Conservation (phyloP, 306 rosid genomes). For the Neltuma alba region DNA sequence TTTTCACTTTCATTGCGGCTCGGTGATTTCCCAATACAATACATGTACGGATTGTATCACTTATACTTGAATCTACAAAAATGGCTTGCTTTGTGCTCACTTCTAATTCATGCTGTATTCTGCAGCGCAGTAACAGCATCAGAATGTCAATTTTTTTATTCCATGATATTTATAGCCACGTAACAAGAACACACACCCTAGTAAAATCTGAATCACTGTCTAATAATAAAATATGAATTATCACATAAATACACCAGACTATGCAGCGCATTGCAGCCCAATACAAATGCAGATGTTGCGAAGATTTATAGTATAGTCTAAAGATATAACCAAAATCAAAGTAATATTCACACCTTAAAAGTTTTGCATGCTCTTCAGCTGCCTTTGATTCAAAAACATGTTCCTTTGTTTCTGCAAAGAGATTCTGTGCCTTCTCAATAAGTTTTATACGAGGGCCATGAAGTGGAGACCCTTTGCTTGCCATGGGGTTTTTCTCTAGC, state of each 20-base stretch:
- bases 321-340: conserved; percentile 15
- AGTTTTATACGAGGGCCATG: conserved; percentile 93
- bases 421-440: conserved; percentile 76
- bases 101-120: conserved; percentile 92
- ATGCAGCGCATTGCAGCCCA: conserved; percentile 22
- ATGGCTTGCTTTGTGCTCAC: conserved; percentile 93
- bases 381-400: conserved; percentile 88
- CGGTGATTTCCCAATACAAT: conserved; percentile 96
- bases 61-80: conserved; percentile 95
- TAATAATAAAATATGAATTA: conserved; percentile 12
- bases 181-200: conserved; percentile 15
- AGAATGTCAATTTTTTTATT: conserved; percentile 17
- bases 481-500: conserved; percentile 89
- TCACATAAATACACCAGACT: conserved; percentile 19
- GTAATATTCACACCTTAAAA: conserved; percentile 64
- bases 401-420: conserved; percentile 89
- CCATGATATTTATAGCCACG: conserved; percentile 23
- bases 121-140: conserved; percentile 44
- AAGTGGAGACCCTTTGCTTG: conserved; percentile 94
- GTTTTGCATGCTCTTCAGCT: conserved; percentile 95
- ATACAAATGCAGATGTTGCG: conserved; percentile 20
- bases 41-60: conserved; percentile 95
- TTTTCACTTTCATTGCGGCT: conserved; percentile 88
- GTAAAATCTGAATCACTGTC: conserved; percentile 23
- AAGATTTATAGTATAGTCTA: conserved; percentile 10